Conservation (phyloP, 1,284 basidiomycete species). For the Sanguinoderma infundibulare region DNA sequence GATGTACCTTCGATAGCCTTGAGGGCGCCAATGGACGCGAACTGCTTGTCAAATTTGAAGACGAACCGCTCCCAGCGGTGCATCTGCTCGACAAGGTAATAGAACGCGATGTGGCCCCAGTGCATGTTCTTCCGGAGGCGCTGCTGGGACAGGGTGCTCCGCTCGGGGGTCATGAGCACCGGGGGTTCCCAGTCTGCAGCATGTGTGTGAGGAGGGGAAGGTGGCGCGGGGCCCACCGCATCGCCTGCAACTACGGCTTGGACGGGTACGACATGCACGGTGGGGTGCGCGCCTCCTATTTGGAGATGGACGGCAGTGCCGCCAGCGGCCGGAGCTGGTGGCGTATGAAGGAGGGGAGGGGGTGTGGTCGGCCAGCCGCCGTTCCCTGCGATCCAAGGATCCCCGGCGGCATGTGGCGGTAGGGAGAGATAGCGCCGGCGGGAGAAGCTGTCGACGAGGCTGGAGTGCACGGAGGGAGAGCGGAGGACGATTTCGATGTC, state of each 20-base stretch:
- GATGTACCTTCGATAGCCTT: constrained; percentile 67
- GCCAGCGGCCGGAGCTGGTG: constrained; percentile 9
- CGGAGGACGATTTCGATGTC: constrained; percentile 79
- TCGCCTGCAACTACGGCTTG: constrained; percentile 20
- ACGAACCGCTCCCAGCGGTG: constrained; percentile 80
- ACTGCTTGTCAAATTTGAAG: constrained; percentile 76
- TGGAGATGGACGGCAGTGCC: constrained; percentile 25
- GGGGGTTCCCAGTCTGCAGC: constrained; percentile 25
- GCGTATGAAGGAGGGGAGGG: constrained; percentile 14
- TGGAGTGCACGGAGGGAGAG: constrained; percentile 36
- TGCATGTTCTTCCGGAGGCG: constrained; percentile 52
- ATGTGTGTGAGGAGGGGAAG: constrained; percentile 16
- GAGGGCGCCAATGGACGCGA: constrained; percentile 69
- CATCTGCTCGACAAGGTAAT: constrained; percentile 77
- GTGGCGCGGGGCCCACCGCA: constrained; percentile 10
- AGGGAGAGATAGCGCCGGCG: constrained; percentile 34
- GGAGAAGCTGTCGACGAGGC: constrained; percentile 18
- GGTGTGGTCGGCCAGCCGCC: constrained; percentile 27
- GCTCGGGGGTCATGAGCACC: constrained; percentile 13
- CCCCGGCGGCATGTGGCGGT: constrained; percentile 25
- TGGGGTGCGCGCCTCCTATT: constrained; percentile 22
- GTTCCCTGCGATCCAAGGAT: constrained; percentile 24
- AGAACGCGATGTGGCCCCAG: constrained; percentile 80
- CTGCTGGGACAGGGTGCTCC: constrained; percentile 20
- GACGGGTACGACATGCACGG: constrained; percentile 25